phyloP scores from a whole-genome alignment of 2,329 filamentous ascomycete genomes.

The Leptographium procerum region DNA sequence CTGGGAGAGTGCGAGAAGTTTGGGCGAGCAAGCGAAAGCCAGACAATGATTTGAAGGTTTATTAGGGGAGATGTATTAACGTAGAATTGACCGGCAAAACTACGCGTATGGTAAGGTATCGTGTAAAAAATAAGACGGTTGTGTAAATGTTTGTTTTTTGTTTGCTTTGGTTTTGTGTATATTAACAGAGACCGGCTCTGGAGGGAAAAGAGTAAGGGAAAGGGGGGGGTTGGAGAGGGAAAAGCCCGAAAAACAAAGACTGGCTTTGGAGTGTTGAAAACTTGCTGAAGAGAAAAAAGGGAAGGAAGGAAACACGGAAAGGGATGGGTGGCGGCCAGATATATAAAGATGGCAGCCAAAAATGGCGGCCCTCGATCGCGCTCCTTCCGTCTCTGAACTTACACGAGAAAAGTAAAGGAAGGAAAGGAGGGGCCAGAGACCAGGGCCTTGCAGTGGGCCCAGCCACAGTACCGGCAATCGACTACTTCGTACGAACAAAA shows the following conservation, averaged over 20 bases:
- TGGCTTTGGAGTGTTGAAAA: slow-evolving; percentile 41
- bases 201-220: slow-evolving; percentile 11
- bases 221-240: slow-evolving; percentile 25
- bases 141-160: slow-evolving; percentile 17
- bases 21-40: slow-evolving; percentile 45
- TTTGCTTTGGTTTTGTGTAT: slow-evolving; percentile 15
- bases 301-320: slow-evolving; percentile 18
- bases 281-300: slow-evolving; percentile 50
- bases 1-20: slow-evolving; percentile 1
- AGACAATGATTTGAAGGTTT: slow-evolving; percentile 29
- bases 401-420: neutral
- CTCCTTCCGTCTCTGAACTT: neutral
- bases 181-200: slow-evolving; percentile 26
- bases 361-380: slow-evolving; percentile 14
- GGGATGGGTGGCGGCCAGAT: slow-evolving; percentile 25
- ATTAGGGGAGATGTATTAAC: slow-evolving; percentile 28
- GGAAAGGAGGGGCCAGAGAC: neutral
- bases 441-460: slow-evolving; percentile 9
- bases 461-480: slow-evolving; percentile 6
- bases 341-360: slow-evolving; percentile 29
- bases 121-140: neutral
- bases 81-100: slow-evolving; percentile 12
- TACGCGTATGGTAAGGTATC: slow-evolving; percentile 5
- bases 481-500: neutral
- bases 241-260: slow-evolving; percentile 37